phyloP scores from a whole-genome alignment of 2,329 filamentous ascomycete species.

The Fusarium irregulare region DNA sequence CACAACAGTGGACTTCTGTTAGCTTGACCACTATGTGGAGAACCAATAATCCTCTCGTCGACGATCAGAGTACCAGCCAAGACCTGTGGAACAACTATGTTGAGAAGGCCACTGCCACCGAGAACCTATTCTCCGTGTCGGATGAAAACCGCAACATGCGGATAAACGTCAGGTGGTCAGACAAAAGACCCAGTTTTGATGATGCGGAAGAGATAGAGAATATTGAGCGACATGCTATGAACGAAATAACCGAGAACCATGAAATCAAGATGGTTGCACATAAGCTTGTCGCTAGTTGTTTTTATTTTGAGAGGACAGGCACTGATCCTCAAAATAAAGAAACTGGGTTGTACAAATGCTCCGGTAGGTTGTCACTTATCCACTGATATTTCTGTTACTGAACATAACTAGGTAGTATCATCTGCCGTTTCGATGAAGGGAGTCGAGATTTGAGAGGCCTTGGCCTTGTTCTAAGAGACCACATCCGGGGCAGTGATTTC shows the following conservation, averaged over 20 bases:
- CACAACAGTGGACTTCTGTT: not conserved
- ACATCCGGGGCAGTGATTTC: not conserved
- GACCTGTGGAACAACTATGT: not conserved
- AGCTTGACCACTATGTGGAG: not conserved
- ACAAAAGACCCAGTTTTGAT: not conserved
- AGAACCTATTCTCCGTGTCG: not conserved
- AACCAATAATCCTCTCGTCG: not conserved
- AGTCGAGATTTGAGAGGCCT: not conserved
- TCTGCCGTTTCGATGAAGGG: not conserved
- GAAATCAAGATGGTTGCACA: not conserved
- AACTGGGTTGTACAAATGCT: not conserved
- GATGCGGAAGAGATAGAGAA: not conserved
- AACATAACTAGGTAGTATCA: not conserved
- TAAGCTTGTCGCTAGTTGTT: not conserved
- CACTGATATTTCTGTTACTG: not conserved
- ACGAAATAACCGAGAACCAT: not conserved
- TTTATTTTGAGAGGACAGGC: not conserved
- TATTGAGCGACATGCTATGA: not conserved
- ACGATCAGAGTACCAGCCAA: not conserved
- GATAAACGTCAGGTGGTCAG: not conserved
- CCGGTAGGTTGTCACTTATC: not conserved
- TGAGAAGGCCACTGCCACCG: not conserved
- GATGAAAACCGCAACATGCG: not conserved
- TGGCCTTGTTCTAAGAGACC: not conserved
- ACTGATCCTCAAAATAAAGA: not conserved